Evolutionary conservation across 441 rosid genomes (phyloP).

Genomic region (Geranium incanum): DNA sequence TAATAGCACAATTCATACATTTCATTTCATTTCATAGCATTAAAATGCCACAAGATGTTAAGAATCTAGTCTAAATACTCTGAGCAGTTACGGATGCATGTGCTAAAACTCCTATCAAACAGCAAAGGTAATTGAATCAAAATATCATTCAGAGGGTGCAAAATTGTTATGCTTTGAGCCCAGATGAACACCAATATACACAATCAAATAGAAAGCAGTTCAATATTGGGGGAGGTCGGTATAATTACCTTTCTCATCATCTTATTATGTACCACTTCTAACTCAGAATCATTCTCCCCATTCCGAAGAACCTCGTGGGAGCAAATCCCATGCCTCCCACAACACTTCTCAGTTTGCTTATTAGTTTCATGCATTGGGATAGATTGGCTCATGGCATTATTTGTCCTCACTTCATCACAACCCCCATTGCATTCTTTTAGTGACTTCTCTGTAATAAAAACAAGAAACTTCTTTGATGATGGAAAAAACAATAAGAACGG

Average conservation of each 20-base stretch:
- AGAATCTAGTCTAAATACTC: slow-evolving; percentile 11
- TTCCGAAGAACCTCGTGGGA: slow-evolving; percentile 80
- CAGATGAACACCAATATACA: slow-evolving; percentile 13
- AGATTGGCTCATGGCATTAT: slow-evolving; percentile 31
- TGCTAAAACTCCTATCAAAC: not conserved
- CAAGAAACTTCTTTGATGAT: not conserved
- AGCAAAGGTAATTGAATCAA: not conserved
- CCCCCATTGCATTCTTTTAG: slow-evolving; percentile 31
- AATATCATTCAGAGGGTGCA: not conserved
- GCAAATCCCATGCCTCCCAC: slow-evolving; percentile 63
- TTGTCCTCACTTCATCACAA: slow-evolving; percentile 27
- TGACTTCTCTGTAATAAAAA: slow-evolving; percentile 38
- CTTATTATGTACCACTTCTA: slow-evolving; percentile 31
- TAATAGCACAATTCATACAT: slow-evolving; percentile 11
- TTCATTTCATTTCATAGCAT: slow-evolving; percentile 6
- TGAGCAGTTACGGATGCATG: not conserved
- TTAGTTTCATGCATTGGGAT: slow-evolving; percentile 28
- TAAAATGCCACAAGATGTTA: slow-evolving; percentile 14
- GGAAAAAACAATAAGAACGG: slow-evolving; percentile 6
- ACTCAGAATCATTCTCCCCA: slow-evolving; percentile 35
- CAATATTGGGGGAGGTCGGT: not conserved
- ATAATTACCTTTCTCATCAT: slow-evolving; percentile 71
- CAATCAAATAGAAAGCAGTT: slow-evolving; percentile 14
- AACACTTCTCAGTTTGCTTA: slow-evolving; percentile 34
- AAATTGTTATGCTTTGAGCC: slow-evolving; percentile 13